Evolutionary conservation across 140 eudicot species (phyloP), one percentile per base, ranked within the genome.

Genomic region (Ambrosia hybrid): DNA sequence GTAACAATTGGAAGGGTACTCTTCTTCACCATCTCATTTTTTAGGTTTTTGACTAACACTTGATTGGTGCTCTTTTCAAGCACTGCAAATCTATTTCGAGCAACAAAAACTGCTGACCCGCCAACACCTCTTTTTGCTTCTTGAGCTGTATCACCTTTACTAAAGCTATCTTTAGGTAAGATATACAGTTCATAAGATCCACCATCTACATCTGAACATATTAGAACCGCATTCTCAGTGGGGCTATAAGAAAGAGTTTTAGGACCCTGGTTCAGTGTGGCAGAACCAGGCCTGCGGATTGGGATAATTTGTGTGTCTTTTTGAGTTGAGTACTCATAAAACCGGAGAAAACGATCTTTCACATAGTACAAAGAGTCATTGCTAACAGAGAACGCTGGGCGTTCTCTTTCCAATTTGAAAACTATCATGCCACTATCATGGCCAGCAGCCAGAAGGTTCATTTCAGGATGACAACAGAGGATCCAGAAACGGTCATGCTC

Each of bases 351-450:
- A 2, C 97, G 91, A 36, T 90, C 97, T 81, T 87, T 90, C 8
- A 85, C 89, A 21, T 85, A 90, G 73, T 79, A 85, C 52, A 90
- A 55, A 15, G 95, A 77, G 65, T 87, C 95, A 39, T 85, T 86
- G 30, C 91, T 83, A 10, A 90, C 83, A 43, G 91, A 87, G 56
- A 90, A 90, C 16, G 97, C 97, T 3, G 97, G 97, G 9, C 97
- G 87, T 72, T 90, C 97, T 76, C 97, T 74, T 78, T 90, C 97
- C 70, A 90, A 34, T 72, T 90, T 90, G 73, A 87, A 90, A 6
- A 90, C 97, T 51, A 90, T 87, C 97, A 90, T 90, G 13, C 97
- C 97, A 57, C 90, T 83, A 60, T 90, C 97, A 57, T 90, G 97
- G 9, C 97, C 97, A 61, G 97, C 97, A 13, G 97, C 97, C 12